Percentiles rank a stretch among this genome's conserved stretches.
Conservation (phyloP, 176 grass and related monocot species). For the Raddia distichophylla region DNA sequence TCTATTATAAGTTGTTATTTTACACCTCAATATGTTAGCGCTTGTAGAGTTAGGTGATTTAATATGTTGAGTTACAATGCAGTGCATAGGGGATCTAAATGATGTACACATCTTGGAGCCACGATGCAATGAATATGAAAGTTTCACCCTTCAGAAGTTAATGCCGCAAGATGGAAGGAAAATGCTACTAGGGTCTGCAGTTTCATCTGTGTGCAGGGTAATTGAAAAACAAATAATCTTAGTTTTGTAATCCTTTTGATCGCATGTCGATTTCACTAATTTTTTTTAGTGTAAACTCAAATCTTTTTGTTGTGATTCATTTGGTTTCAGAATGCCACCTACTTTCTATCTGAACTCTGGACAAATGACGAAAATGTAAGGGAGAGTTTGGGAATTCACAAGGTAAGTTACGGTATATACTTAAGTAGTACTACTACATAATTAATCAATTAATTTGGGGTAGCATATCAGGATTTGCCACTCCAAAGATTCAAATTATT, state of each 20-base stretch:
- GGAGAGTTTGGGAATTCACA: conserved; percentile 42
- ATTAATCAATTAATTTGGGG: background rate
- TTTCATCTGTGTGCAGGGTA: background rate
- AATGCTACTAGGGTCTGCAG: background rate
- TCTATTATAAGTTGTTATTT: background rate
- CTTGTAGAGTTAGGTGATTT: background rate
- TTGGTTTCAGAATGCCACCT: conserved; percentile 17
- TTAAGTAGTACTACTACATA: background rate
- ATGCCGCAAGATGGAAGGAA: background rate
- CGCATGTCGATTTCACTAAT: too few relatives aligned
- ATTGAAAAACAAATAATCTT: background rate
- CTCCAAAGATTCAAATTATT: too few relatives aligned
- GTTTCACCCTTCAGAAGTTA: background rate
- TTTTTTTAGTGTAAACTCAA: background rate
- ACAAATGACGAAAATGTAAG: conserved; percentile 45
- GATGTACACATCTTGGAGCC: background rate
- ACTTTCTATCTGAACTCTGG: conserved; percentile 49
- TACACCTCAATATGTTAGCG: background rate
- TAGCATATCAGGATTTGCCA: too few relatives aligned
- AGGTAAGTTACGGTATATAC: conserved; percentile 18
- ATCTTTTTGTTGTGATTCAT: background rate
- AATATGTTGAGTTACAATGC: background rate
- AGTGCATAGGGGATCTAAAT: background rate
- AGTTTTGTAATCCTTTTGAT: background rate
- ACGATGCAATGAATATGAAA: background rate